Evolutionary conservation across 2,329 filamentous ascomycete species (phyloP).

Genomic region (Ophiosphaerella narmari): DNA sequence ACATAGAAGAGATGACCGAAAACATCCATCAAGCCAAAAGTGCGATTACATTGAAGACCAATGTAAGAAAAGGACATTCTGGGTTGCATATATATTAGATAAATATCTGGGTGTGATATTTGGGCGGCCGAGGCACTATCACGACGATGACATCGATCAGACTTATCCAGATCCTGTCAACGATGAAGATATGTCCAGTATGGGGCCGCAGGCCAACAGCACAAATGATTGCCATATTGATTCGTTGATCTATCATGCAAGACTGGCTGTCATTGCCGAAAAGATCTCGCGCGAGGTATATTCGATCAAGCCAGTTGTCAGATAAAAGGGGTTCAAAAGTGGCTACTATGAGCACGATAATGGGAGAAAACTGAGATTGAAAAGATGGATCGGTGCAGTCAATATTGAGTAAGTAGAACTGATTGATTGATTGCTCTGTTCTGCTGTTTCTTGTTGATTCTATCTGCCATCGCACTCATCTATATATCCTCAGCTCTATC

Average conservation of each 20-base stretch:
- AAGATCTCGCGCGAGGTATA: slow-evolving; percentile 41
- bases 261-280: slow-evolving; percentile 39
- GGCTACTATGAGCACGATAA: no score
- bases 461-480: no score
- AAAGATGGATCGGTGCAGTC: no score
- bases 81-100: slow-evolving; percentile 65
- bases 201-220: slow-evolving; percentile 31
- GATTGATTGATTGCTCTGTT: no score
- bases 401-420: no score
- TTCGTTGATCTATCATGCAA: slow-evolving; percentile 54
- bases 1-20: slow-evolving; percentile 45
- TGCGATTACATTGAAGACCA: slow-evolving; percentile 55
- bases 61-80: slow-evolving; percentile 63
- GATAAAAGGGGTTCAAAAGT: no score
- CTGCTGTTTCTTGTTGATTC: no score
- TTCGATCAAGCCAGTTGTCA: slow-evolving; percentile 37
- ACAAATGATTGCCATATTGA: slow-evolving; percentile 58
- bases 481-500: no score
- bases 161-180: slow-evolving; percentile 61
- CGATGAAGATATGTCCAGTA: slow-evolving; percentile 61
- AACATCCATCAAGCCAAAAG: slow-evolving; percentile 14
- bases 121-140: slow-evolving; percentile 62
- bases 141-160: slow-evolving; percentile 67
- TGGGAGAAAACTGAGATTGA: no score
- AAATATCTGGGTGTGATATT: slow-evolving; percentile 65